Evolutionary conservation across 2,329 filamentous ascomycete species (phyloP).

Genomic region (Colletotrichum sp.): DNA sequence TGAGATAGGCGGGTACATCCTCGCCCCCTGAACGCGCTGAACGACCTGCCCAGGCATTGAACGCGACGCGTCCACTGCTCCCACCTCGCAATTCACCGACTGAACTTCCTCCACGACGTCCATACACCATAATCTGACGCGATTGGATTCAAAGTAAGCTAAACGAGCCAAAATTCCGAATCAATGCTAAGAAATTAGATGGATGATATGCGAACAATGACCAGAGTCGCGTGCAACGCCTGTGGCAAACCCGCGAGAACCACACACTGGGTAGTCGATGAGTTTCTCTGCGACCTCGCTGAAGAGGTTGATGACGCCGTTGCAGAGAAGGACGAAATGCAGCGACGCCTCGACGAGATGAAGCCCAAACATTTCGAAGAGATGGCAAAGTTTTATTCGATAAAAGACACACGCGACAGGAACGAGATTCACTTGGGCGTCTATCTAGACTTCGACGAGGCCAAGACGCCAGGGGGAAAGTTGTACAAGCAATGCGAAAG

Average conservation of each 20-base stretch:
- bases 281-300: not conserved
- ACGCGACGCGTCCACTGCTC: too few relatives aligned
- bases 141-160: accelerated
- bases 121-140: not conserved
- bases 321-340: not conserved
- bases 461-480: too few relatives aligned
- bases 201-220: not conserved
- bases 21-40: not conserved
- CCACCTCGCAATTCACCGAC: not conserved
- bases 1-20: not conserved
- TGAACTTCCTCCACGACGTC: not conserved
- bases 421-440: too few relatives aligned
- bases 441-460: too few relatives aligned
- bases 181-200: not conserved
- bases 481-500: too few relatives aligned
- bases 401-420: not conserved
- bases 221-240: not conserved
- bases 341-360: not conserved
- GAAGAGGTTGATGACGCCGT: not conserved
- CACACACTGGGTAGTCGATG: not conserved
- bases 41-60: too few relatives aligned
- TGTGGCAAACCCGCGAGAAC: not conserved
- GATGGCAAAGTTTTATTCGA: not conserved
- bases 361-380: not conserved
- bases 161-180: accelerated